phyloP scores from a whole-genome alignment of 208 protist genomes.

The Trypanosoma platydactyli region DNA sequence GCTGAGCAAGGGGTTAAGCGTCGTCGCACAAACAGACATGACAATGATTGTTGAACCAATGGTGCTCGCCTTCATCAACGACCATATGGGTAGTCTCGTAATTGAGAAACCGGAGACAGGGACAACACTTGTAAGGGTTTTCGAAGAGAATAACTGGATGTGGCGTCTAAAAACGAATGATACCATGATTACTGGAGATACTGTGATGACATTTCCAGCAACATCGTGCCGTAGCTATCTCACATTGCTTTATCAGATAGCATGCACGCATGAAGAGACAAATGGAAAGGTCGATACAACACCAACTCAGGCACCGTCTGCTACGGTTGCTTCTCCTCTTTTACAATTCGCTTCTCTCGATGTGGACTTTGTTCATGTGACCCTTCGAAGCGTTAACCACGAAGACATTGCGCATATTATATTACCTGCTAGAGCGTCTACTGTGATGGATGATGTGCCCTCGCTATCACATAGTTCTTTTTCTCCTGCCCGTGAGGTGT shows the following conservation, averaged over 20 bases:
- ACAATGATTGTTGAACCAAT: slow-evolving; percentile 52
- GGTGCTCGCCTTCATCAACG: slow-evolving; percentile 49
- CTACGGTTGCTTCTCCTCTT: neutral
- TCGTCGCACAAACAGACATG: slow-evolving; percentile 39
- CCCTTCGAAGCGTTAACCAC: slow-evolving; percentile 22
- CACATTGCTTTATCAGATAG: slow-evolving; percentile 1
- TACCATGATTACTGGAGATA: slow-evolving; percentile 12
- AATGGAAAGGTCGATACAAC: neutral
- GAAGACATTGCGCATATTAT: slow-evolving; percentile 32
- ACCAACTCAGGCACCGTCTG: neutral
- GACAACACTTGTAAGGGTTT: neutral
- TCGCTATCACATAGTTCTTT: neutral
- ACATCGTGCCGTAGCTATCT: slow-evolving; percentile 11
- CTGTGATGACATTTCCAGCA: slow-evolving; percentile 16
- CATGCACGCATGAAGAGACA: neutral
- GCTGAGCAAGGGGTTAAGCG: slow-evolving; percentile 33
- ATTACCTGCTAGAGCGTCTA: slow-evolving; percentile 17
- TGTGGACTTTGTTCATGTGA: slow-evolving; percentile 20
- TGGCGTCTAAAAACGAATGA: slow-evolving; percentile 10
- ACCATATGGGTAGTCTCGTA: slow-evolving; percentile 26
- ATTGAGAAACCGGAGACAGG: neutral
- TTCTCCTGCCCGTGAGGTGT: slow-evolving; percentile 3
- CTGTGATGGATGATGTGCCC: neutral
- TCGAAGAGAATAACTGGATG: slow-evolving; percentile 12
- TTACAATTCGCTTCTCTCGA: slow-evolving; percentile 5